Conservation (phyloP, 1,284 basidiomycete genomes). For the Ustilago tritici region DNA sequence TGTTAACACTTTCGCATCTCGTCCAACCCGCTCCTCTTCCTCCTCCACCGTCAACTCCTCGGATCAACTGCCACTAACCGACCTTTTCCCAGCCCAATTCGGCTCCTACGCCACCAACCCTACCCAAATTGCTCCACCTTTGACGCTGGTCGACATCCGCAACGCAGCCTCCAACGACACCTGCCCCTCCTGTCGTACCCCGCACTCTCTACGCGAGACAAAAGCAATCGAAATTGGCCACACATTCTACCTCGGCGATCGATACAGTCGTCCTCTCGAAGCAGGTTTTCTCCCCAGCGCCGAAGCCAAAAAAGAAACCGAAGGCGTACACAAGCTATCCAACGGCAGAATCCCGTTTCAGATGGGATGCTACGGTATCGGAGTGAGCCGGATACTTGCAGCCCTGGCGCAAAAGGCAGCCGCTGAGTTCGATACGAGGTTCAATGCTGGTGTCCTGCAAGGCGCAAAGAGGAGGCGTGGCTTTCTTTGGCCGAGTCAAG, state of each 20-base stretch:
- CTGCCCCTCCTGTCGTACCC: slow-evolving; percentile 53
- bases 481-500: slow-evolving; percentile 61
- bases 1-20: slow-evolving; percentile 33
- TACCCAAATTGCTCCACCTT: slow-evolving; percentile 14
- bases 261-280: slow-evolving; percentile 66
- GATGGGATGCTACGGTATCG: slow-evolving; percentile 71
- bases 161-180: slow-evolving; percentile 51
- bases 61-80: slow-evolving; percentile 17
- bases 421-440: slow-evolving; percentile 9
- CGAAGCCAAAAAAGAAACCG: not conserved
- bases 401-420: slow-evolving; percentile 61
- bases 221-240: slow-evolving; percentile 70
- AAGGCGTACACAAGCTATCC: slow-evolving; percentile 8
- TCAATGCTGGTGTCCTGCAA: slow-evolving; percentile 1
- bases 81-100: slow-evolving; percentile 54
- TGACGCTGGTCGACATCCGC: slow-evolving; percentile 43
- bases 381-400: slow-evolving; percentile 68
- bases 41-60: not conserved
- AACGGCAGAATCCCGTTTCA: slow-evolving; percentile 60
- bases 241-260: slow-evolving; percentile 69
- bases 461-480: slow-evolving; percentile 33
- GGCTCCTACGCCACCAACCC: slow-evolving; percentile 6
- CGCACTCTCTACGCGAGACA: slow-evolving; percentile 40
- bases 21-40: not conserved
- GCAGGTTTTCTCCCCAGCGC: slow-evolving; percentile 38